Evolutionary conservation across 768 basidiomycete genomes (phyloP).

Genomic region (Lactarius sp.): DNA sequence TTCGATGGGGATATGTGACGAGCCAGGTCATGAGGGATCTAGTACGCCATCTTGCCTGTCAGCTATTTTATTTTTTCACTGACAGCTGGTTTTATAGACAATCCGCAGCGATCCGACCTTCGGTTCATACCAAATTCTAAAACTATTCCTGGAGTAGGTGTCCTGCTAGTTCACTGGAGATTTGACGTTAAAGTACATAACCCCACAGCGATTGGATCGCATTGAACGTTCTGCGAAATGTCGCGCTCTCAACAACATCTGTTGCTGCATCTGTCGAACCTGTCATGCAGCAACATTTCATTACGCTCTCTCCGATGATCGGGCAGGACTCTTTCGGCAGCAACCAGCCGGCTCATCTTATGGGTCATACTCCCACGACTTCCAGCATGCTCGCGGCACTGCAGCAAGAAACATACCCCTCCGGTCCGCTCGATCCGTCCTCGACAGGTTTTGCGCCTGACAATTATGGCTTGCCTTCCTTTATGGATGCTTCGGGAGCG

Average conservation of each 20-base stretch:
- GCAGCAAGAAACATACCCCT: conserved; percentile 67
- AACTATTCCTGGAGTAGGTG: conserved; percentile 83
- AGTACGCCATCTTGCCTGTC: conserved; percentile 40
- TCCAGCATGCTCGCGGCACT: conserved; percentile 89
- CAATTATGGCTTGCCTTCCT: conserved; percentile 64
- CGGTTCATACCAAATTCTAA: conserved; percentile 88
- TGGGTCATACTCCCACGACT: conserved; percentile 81
- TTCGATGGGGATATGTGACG: conserved; percentile 90
- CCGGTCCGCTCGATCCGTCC: conserved; percentile 60
- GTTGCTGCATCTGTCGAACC: conserved; percentile 90
- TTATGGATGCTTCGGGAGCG: conserved; percentile 65
- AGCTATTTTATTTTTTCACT: neutral
- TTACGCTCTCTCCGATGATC: conserved; percentile 82
- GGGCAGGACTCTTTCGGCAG: conserved; percentile 73
- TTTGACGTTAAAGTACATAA: conserved; percentile 24
- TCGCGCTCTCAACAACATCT: conserved; percentile 85
- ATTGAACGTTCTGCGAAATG: conserved; percentile 79
- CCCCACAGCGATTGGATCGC: conserved; percentile 82
- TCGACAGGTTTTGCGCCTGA: conserved; percentile 60
- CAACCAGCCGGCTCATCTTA: conserved; percentile 47
- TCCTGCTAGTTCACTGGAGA: conserved; percentile 4
- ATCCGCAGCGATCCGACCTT: conserved; percentile 91
- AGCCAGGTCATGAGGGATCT: conserved; percentile 91
- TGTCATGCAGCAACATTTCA: conserved; percentile 87
- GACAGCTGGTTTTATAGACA: conserved; percentile 45